phyloP scores from a whole-genome alignment of 2,329 filamentous ascomycete species.

The Fusarium chuoi region DNA sequence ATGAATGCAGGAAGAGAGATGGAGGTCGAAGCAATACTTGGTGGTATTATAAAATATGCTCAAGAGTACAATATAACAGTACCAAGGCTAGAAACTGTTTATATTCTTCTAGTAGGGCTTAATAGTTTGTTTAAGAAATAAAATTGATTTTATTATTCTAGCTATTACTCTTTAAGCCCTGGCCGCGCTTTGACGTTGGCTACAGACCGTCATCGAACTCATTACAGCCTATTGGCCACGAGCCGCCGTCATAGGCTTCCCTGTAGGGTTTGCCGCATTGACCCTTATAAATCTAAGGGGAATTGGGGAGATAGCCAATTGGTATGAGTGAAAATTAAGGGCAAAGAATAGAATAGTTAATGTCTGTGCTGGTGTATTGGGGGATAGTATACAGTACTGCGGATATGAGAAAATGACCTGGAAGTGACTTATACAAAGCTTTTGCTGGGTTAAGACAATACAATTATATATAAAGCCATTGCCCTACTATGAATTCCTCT shows the following conservation, averaged over 20 bases:
- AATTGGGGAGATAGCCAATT: neutral
- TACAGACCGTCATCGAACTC: too few species aligned
- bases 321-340: neutral
- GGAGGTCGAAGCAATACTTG: neutral
- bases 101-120: neutral
- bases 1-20: neutral
- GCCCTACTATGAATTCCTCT: too few species aligned
- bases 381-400: too few species aligned
- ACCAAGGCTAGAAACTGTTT: neutral
- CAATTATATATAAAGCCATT: too few species aligned
- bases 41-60: neutral
- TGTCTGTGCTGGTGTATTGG: neutral
- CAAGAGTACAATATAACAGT: neutral
- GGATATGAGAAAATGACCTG: too few species aligned
- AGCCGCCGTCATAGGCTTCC: neutral
- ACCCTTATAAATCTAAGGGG: neutral
- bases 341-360: neutral
- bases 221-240: neutral
- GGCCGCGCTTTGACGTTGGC: too few species aligned
- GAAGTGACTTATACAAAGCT: too few species aligned
- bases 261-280: neutral
- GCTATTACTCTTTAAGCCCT: too few species aligned
- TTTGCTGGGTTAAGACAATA: too few species aligned
- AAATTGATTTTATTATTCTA: too few species aligned
- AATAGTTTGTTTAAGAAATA: neutral